Conservation (phyloP, 1,139 yeast genomes). For the Geotrichum australiense region DNA sequence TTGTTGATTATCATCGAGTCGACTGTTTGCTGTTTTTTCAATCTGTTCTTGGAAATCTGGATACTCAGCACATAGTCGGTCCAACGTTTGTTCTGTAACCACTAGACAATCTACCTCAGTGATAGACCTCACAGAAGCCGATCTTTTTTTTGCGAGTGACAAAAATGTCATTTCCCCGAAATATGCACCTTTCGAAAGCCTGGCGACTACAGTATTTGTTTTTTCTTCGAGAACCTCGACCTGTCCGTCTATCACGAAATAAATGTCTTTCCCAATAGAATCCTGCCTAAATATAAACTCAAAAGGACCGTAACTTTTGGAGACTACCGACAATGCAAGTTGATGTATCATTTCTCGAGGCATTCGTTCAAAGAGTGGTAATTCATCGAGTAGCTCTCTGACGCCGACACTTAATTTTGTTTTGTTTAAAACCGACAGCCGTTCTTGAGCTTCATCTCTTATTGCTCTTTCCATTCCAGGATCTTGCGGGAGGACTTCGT, state of each 20-base stretch:
- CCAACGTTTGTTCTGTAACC: conserved; percentile 47
- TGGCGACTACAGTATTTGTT: conserved; percentile 42
- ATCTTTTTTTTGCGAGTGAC: conserved; percentile 44
- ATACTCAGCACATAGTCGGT: conserved; percentile 47
- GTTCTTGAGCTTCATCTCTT: conserved; percentile 71
- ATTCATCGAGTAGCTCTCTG: conserved; percentile 49
- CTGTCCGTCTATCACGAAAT: conserved; percentile 59
- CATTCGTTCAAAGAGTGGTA: conserved; percentile 52
- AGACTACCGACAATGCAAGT: conserved; percentile 57
- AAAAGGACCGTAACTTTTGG: conserved; percentile 46
- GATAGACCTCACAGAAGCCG: conserved; percentile 59
- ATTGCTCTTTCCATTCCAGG: conserved; percentile 62
- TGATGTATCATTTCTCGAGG: conserved; percentile 55
- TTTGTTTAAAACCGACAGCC: conserved; percentile 63
- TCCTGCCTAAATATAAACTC: conserved; percentile 56
- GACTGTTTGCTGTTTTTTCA: conserved; percentile 50
- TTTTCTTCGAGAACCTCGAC: conserved; percentile 56
- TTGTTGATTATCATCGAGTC: conserved; percentile 46
- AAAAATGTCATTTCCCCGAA: conserved; percentile 75
- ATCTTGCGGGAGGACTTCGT: conserved; percentile 51
- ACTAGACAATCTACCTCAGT: conserved; percentile 54
- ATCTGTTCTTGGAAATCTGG: conserved; percentile 56
- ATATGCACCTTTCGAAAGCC: conserved; percentile 55
- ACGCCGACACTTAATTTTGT: conserved; percentile 36
- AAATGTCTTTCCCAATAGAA: conserved; percentile 55